Percentiles rank a stretch among this genome's conserved stretches.
Conservation (phyloP, 2,329 filamentous ascomycete genomes). For the Pseudophaeomoniella oleicola region DNA sequence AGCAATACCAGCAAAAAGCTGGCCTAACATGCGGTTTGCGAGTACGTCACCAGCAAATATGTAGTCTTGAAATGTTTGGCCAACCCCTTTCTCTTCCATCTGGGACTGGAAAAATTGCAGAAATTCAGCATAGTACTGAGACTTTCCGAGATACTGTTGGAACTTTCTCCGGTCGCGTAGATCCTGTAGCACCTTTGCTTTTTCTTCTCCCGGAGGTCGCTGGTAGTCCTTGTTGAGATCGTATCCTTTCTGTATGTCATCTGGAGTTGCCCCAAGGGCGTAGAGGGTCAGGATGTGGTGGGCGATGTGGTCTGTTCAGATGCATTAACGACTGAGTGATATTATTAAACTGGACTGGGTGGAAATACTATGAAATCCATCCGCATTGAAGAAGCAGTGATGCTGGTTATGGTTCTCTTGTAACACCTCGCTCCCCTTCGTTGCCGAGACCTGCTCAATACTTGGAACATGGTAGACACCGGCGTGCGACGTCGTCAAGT, state of each 20-base stretch:
- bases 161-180: slow-evolving; percentile 45
- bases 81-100: slow-evolving; percentile 50
- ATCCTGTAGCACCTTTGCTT: slow-evolving; percentile 36
- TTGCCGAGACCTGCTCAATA: slow-evolving; percentile 44
- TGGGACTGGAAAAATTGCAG: slow-evolving; percentile 62
- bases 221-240: slow-evolving; percentile 55
- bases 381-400: slow-evolving; percentile 67
- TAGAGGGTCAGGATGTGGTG: slow-evolving; percentile 68
- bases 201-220: slow-evolving; percentile 31
- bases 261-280: slow-evolving; percentile 52
- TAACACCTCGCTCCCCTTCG: slow-evolving; percentile 50
- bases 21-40: slow-evolving; percentile 53
- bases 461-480: slow-evolving; percentile 31
- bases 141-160: slow-evolving; percentile 46
- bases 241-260: slow-evolving; percentile 49
- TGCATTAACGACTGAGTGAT: slow-evolving; percentile 5
- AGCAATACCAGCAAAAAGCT: slow-evolving; percentile 48
- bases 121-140: slow-evolving; percentile 55
- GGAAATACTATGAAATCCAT: slow-evolving; percentile 51
- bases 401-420: slow-evolving; percentile 60
- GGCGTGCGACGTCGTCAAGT: slow-evolving; percentile 27
- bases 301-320: slow-evolving; percentile 51
- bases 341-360: slow-evolving; percentile 10
- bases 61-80: slow-evolving; percentile 32
- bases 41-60: slow-evolving; percentile 52